phyloP scores from a whole-genome alignment of 495 filamentous ascomycete species.

The Annulohypoxylon bovei region DNA sequence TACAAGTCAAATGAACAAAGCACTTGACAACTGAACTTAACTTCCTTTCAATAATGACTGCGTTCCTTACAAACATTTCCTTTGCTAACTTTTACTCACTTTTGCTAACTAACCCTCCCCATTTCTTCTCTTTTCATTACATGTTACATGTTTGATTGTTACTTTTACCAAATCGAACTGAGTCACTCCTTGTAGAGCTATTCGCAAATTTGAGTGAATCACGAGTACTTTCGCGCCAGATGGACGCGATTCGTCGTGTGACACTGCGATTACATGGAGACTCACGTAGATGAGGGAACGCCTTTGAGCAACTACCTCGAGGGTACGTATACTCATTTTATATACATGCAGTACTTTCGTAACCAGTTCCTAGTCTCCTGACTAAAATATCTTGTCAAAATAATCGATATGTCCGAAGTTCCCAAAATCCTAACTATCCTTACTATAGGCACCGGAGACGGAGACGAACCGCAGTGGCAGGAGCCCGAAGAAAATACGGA shows the following conservation, averaged over 20 bases:
- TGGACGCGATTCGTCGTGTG: slow-evolving; percentile 48
- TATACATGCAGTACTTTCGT: background rate
- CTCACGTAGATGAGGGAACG: slow-evolving; percentile 87
- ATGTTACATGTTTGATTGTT: slow-evolving; percentile 17
- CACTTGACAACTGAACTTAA: slow-evolving; percentile 17
- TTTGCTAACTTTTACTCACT: background rate
- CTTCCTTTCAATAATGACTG: slow-evolving; percentile 9
- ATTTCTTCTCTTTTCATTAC: slow-evolving; percentile 10
- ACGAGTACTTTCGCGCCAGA: slow-evolving; percentile 42
- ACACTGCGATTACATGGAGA: slow-evolving; percentile 76
- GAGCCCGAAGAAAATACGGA: slow-evolving; percentile 55
- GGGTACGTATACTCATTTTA: slow-evolving; percentile 65
- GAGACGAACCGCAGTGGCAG: slow-evolving; percentile 52
- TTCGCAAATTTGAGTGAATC: slow-evolving; percentile 25
- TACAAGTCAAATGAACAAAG: slow-evolving; percentile 37
- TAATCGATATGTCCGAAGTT: slow-evolving; percentile 53
- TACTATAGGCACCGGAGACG: slow-evolving; percentile 48
- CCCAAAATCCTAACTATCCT: slow-evolving; percentile 50
- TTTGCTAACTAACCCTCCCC: slow-evolving; percentile 1
- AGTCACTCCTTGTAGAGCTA: slow-evolving; percentile 11
- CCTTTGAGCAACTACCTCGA: slow-evolving; percentile 93
- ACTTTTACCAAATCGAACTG: slow-evolving; percentile 8
- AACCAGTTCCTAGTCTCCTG: background rate
- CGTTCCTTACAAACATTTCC: slow-evolving; percentile 25
- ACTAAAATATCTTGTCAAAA: slow-evolving; percentile 38